Conservation (phyloP, 139 green algal species). For the Tetraselmis chui region DNA sequence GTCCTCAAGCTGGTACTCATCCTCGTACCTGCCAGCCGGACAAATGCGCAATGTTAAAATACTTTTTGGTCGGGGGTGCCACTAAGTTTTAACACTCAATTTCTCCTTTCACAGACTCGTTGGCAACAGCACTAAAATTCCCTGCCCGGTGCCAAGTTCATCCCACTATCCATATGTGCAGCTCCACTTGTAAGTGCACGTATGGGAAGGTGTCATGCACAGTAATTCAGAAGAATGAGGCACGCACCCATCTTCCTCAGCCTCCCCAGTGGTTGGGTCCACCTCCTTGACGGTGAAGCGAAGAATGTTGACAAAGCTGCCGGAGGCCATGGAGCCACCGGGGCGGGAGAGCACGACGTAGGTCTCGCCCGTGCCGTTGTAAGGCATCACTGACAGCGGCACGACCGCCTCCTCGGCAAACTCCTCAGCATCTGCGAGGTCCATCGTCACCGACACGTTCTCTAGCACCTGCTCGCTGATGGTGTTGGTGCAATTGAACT, state of each 20-base stretch:
- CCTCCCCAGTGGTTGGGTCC: slow-evolving; percentile 80
- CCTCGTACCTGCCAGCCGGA: slow-evolving; percentile 64
- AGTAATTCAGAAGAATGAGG: too few species aligned
- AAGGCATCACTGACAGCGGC: slow-evolving; percentile 73
- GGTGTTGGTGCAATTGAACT: slow-evolving; percentile 98
- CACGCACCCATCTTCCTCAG: slow-evolving; percentile 72
- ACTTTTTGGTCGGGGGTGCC: too few species aligned
- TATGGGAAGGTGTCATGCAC: too few species aligned
- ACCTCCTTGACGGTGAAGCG: slow-evolving; percentile 97
- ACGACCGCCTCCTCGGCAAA: slow-evolving; percentile 75
- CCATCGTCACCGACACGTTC: slow-evolving; percentile 82
- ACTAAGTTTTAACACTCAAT: too few species aligned
- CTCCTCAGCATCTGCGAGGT: slow-evolving; percentile 77
- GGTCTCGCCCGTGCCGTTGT: slow-evolving; percentile 63
- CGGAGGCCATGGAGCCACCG: slow-evolving; percentile 42
- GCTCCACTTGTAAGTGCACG: too few species aligned
- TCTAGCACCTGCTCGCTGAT: slow-evolving; percentile 91
- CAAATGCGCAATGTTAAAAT: background rate
- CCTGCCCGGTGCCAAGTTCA: too few species aligned
- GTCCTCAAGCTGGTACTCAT: slow-evolving; percentile 98
- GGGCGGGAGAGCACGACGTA: slow-evolving; percentile 71
- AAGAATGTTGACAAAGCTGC: slow-evolving; percentile 68
- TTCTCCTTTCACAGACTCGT: background rate
- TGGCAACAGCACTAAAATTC: background rate
- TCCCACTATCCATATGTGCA: too few species aligned